Evolutionary conservation across 441 rosid genomes (phyloP), one percentile per base, ranked within the genome.

Genomic region (Adansonia rubrostipa): DNA sequence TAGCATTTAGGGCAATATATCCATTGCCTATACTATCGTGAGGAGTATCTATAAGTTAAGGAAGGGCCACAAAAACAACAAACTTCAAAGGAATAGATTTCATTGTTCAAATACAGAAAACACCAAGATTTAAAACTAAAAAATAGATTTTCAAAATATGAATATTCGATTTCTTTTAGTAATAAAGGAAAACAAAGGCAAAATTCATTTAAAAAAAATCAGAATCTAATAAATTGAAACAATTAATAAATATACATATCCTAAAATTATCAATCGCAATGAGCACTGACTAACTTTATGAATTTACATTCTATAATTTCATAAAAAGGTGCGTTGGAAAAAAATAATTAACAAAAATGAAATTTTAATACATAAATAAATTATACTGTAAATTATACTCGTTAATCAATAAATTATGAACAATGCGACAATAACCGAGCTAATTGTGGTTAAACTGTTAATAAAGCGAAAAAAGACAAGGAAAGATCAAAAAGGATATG

Each of bases 1-100:
- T 91, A 54, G 96, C 84, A 89, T 96, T 96, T 61, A 96, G 71
- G 5, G 88, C 98, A 60, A 96, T 86, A 28, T 85, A 79, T 20
- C 92, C 99, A 71, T 81, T 74, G 69, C 83, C 83, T 71, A 94
- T 82, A 71, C 66, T 85, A 36, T 92, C 90, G 80, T 96, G 97
- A 77, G 94, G 86, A 81, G 98, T 96, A 82, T 80, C 66, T 48
- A 74, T 17, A 69, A 84, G 90, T 94, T 85, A 96, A 93, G 94
- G 85, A 83, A 94, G 91, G 91, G 84, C 36, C 68, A 84, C 85
- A 20, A 71, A 86, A 73, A 74, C 24, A 58, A 42, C 4, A 58
- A 56, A 60, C 4, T 1, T 14, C 14, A 9, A 6, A 15, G 40
- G 48, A 51, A 75, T 9, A 20, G 0, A 44, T 15, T 48, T 57